Percentiles rank a stretch among this genome's conserved stretches.
Conservation (phyloP, 768 basidiomycete genomes). For the Leucocoprinus leucothites region DNA sequence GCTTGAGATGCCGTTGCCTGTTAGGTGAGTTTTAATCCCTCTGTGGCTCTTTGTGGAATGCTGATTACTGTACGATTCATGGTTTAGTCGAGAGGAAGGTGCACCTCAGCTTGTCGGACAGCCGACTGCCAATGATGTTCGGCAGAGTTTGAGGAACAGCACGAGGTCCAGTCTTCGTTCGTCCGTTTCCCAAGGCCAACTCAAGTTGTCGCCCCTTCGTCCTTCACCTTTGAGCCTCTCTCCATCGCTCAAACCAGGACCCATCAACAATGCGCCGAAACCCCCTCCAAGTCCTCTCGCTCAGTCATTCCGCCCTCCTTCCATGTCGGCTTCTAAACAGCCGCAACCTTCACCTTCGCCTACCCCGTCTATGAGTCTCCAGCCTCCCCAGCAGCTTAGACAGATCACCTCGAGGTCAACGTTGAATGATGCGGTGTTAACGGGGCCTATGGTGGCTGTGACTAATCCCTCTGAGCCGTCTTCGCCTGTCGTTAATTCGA, state of each 20-base stretch:
- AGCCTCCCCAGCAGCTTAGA: slow-evolving; percentile 18
- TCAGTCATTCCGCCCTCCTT: slow-evolving; percentile 4
- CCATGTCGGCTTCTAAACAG: slow-evolving; percentile 11
- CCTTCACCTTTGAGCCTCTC: slow-evolving; percentile 34
- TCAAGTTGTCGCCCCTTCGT: slow-evolving; percentile 26
- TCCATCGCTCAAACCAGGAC: slow-evolving; percentile 9
- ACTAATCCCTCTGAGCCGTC: background rate
- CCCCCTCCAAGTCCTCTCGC: slow-evolving; percentile 36
- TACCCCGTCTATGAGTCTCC: slow-evolving; percentile 14
- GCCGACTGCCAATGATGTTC: slow-evolving; percentile 4
- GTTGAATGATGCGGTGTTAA: slow-evolving; percentile 17
- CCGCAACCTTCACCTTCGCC: slow-evolving; percentile 19
- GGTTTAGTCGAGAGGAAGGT: slow-evolving; percentile 25
- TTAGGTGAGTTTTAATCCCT: slow-evolving; percentile 24
- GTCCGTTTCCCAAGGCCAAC: background rate
- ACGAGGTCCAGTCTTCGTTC: background rate
- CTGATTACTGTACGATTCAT: background rate
- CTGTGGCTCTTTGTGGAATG: background rate
- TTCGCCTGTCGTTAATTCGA: background rate
- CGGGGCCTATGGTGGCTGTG: background rate
- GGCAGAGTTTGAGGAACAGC: background rate
- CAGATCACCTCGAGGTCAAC: slow-evolving; percentile 25
- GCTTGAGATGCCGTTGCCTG: slow-evolving; percentile 26
- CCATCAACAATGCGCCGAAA: slow-evolving; percentile 18
- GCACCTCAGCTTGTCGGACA: background rate